Conservation (phyloP, 2,329 filamentous ascomycete genomes). For the Coniochaeta sp. region DNA sequence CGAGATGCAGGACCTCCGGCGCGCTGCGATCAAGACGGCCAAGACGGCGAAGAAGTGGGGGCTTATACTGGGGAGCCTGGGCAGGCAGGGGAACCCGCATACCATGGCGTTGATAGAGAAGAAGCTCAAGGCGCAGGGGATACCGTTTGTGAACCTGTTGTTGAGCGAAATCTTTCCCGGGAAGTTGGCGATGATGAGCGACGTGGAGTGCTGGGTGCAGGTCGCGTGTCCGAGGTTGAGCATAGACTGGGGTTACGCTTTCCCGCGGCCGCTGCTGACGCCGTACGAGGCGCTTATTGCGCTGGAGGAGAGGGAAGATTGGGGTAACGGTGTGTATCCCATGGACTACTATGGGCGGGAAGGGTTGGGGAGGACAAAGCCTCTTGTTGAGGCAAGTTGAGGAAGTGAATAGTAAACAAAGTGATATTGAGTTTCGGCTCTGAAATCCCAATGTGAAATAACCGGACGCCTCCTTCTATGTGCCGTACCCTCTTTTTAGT, state of each 20-base stretch:
- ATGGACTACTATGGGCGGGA: constrained; percentile 99
- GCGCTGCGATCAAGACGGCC: constrained; percentile 69
- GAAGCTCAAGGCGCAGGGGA: constrained; percentile 61
- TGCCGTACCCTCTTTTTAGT: background rate
- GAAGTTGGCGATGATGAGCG: constrained; percentile 86
- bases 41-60: constrained; percentile 83
- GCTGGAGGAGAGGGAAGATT: constrained; percentile 72
- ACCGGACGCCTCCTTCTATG: too few species aligned
- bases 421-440: background rate
- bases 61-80: constrained; percentile 85
- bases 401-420: background rate
- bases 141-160: constrained; percentile 78
- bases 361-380: constrained; percentile 73
- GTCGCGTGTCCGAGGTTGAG: constrained; percentile 94
- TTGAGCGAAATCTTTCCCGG: constrained; percentile 95
- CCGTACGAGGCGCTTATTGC: constrained; percentile 93
- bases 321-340: constrained; percentile 72
- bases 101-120: constrained; percentile 83
- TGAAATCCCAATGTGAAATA: background rate
- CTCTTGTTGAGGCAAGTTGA: constrained; percentile 14
- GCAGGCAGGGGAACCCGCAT: constrained; percentile 90
- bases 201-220: constrained; percentile 97
- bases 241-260: constrained; percentile 99
- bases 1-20: constrained; percentile 78
- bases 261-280: constrained; percentile 78